phyloP scores from a whole-genome alignment of 1,139 yeast species.

The Suhomyces bribrorum region DNA sequence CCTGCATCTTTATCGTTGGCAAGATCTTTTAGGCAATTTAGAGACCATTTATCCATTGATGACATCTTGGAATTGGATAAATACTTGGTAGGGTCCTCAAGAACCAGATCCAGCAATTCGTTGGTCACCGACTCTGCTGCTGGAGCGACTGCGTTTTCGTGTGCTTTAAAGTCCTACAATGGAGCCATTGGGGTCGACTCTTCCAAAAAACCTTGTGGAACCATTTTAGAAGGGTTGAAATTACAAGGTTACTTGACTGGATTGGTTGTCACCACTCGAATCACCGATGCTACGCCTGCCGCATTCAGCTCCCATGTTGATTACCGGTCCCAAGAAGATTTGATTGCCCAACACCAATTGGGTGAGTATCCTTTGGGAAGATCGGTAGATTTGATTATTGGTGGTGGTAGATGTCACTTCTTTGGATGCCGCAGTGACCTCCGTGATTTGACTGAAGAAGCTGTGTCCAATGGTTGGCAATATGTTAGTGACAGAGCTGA shows the following conservation, averaged over 20 bases:
- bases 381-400: conserved; percentile 29
- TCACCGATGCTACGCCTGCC: conserved; percentile 29
- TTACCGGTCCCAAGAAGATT: conserved; percentile 28
- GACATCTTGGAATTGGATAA: conserved; percentile 25
- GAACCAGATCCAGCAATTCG: conserved; percentile 26
- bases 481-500: conserved; percentile 25
- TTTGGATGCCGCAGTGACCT: conserved; percentile 27
- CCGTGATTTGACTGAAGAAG: conserved; percentile 27
- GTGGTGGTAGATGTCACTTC: conserved; percentile 32
- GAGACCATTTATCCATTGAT: conserved; percentile 23
- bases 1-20: conserved; percentile 31
- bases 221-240: conserved; percentile 30
- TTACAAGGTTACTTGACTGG: conserved; percentile 29
- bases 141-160: conserved; percentile 31
- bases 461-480: conserved; percentile 21
- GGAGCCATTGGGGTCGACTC: conserved; percentile 31
- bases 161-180: conserved; percentile 29
- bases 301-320: conserved; percentile 29
- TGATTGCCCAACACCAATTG: conserved; percentile 31
- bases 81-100: conserved; percentile 25
- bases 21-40: conserved; percentile 25
- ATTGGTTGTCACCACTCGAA: conserved; percentile 30
- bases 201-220: conserved; percentile 26
- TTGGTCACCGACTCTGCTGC: conserved; percentile 33
- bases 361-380: conserved; percentile 28